Evolutionary conservation across 2,329 filamentous ascomycete species (phyloP).

Genomic region (Colletotrichum agaves): DNA sequence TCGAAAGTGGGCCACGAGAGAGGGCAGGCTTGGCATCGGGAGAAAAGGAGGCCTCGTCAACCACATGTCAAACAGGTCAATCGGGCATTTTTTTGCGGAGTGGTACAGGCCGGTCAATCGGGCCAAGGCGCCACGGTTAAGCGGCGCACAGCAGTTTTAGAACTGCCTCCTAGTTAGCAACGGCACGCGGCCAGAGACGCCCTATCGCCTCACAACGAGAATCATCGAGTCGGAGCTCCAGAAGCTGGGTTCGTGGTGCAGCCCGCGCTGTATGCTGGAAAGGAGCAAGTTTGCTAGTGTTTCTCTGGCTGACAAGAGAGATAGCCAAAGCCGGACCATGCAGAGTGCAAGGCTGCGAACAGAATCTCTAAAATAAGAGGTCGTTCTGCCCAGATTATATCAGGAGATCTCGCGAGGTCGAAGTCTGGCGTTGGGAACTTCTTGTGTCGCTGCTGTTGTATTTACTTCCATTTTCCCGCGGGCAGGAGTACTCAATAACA

Average conservation of each 20-base stretch:
- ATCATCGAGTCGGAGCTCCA: slow-evolving; percentile 8
- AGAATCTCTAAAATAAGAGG: too few relatives aligned
- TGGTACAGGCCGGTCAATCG: slow-evolving; percentile 9
- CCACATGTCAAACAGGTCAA: slow-evolving; percentile 20
- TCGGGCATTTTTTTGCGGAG: too few relatives aligned
- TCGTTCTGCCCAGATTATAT: too few relatives aligned
- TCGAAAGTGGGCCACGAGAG: neutral
- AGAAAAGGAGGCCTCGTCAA: slow-evolving; percentile 19
- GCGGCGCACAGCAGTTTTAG: neutral
- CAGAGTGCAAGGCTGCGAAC: too few relatives aligned
- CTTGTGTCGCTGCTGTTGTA: too few relatives aligned
- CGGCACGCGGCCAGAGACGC: slow-evolving; percentile 8
- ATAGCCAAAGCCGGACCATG: slow-evolving; percentile 9
- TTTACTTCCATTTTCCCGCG: too few relatives aligned
- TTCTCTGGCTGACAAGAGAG: neutral
- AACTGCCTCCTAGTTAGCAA: neutral
- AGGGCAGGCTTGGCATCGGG: slow-evolving; percentile 12
- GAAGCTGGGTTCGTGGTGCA: slow-evolving; percentile 17
- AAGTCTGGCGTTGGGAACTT: too few relatives aligned
- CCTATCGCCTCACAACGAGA: slow-evolving; percentile 6
- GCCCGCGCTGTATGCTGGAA: slow-evolving; percentile 11
- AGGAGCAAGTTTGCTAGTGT: slow-evolving; percentile 6
- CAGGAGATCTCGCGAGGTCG: too few relatives aligned
- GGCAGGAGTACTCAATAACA: too few relatives aligned
- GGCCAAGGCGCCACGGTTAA: slow-evolving; percentile 1